Evolutionary conservation across 352 stramenopile genomes (phyloP).

Genomic region (Pythium aquatile): DNA sequence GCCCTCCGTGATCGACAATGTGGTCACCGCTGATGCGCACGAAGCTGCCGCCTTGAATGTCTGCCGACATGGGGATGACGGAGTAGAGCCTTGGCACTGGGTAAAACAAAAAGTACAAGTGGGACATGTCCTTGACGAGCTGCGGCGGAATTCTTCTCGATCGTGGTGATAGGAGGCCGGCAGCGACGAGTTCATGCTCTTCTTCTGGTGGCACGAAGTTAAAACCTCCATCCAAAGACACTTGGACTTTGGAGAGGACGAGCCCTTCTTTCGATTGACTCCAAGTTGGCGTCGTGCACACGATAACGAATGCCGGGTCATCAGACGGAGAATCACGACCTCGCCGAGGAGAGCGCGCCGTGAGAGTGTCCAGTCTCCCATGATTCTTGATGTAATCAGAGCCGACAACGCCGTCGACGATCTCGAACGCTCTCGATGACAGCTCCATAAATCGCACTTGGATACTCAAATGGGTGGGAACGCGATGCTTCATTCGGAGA

Average conservation of each 20-base stretch:
- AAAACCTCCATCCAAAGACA: conserved; percentile 61
- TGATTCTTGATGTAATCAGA: conserved; percentile 20
- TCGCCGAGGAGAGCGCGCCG: neutral
- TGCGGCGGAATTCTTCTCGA: conserved; percentile 18
- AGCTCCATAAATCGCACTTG: conserved; percentile 57
- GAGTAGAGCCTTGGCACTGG: conserved; percentile 42
- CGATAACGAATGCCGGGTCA: conserved; percentile 41
- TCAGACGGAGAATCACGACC: conserved; percentile 17
- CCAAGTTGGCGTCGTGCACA: conserved; percentile 52
- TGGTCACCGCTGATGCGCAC: conserved; percentile 59
- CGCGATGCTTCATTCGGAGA: conserved; percentile 73
- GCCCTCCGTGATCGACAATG: conserved; percentile 62
- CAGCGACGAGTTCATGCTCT: conserved; percentile 16
- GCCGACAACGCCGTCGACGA: conserved; percentile 21
- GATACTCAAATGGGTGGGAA: conserved; percentile 43
- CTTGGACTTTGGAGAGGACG: conserved; percentile 65
- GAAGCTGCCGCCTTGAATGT: conserved; percentile 63
- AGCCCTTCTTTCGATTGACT: conserved; percentile 23
- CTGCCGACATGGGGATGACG: conserved; percentile 59
- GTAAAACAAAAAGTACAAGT: conserved; percentile 82
- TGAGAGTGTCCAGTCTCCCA: neutral
- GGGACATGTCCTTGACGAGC: conserved; percentile 58
- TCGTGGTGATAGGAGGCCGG: conserved; percentile 5
- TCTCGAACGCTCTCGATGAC: conserved; percentile 22
- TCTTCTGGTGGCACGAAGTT: conserved; percentile 47